These are phyloP conservation scores for Tylopilus felleus DNA, from an alignment of 768 basidiomycete genomes.

Conservation along the genomic window DNA sequence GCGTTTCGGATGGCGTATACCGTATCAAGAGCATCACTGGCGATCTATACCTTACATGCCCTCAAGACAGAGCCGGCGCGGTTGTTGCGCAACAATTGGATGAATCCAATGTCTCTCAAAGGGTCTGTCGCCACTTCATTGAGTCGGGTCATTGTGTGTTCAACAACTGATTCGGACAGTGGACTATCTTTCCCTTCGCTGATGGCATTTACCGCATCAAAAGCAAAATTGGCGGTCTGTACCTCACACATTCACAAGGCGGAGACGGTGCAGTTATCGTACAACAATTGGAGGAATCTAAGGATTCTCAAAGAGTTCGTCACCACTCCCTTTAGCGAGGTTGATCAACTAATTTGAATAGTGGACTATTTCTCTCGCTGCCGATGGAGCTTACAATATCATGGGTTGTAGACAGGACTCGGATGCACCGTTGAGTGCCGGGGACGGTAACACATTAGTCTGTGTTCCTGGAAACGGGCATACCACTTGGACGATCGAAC, in stretches of 20 bases:
- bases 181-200: background rate
- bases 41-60: background rate
- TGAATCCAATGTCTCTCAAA: background rate
- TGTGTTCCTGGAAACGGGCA: background rate
- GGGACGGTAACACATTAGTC: background rate
- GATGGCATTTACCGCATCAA: slow-evolving; percentile 4
- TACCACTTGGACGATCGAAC: slow-evolving; percentile 5
- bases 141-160: background rate
- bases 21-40: background rate
- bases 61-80: background rate
- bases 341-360: background rate
- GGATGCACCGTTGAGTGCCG: background rate
- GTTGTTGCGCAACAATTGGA: background rate
- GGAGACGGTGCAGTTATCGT: background rate
- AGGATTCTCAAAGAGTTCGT: background rate
- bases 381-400: background rate
- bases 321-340: background rate
- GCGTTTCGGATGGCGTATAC: background rate
- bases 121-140: background rate
- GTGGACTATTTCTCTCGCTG: slow-evolving; percentile 1
- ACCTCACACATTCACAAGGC: background rate
- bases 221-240: background rate
- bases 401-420: background rate
- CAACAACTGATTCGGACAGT: background rate
- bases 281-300: background rate